Evolutionary conservation across 83 land plant species (phyloP).

Genomic region (Picea abies): DNA sequence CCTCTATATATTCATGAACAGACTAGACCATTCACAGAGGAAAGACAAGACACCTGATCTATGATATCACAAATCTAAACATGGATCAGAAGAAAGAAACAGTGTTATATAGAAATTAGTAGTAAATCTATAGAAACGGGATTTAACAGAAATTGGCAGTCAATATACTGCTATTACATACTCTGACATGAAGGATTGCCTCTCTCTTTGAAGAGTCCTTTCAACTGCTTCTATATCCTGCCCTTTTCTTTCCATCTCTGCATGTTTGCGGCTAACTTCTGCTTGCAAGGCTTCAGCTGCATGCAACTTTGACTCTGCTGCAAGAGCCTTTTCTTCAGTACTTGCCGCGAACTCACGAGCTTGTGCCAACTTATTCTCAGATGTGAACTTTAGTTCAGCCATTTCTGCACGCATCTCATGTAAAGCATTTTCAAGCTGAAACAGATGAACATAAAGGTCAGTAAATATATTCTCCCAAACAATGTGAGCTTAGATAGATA

Average conservation of each 20-base stretch:
- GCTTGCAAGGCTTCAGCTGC: slow-evolving; percentile 84
- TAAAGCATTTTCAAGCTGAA: slow-evolving; percentile 91
- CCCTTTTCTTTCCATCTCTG: slow-evolving; percentile 74
- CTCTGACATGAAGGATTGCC: slow-evolving; percentile 64
- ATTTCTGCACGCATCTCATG: slow-evolving; percentile 71
- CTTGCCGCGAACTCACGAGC: slow-evolving; percentile 70
- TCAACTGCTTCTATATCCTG: slow-evolving; percentile 83
- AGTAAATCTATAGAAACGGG: no score
- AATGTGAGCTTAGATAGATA: not conserved
- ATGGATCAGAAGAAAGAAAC: not conserved
- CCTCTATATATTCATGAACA: no score
- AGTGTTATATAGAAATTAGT: not conserved
- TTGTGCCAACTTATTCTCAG: slow-evolving; percentile 84
- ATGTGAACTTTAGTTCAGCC: slow-evolving; percentile 69
- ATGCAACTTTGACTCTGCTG: slow-evolving; percentile 68
- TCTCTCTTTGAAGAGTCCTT: slow-evolving; percentile 61
- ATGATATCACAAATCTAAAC: not conserved
- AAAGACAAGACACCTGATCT: not conserved
- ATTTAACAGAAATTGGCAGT: not conserved
- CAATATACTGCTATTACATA: slow-evolving; percentile 27
- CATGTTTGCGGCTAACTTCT: slow-evolving; percentile 73
- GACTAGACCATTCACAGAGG: no score
- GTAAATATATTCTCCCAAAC: not conserved
- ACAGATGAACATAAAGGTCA: not conserved
- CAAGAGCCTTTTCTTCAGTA: slow-evolving; percentile 75